Base-by-base conservation (phyloP, 108 stramenopile species). In the Asterionellopsis glacialis region DNA sequence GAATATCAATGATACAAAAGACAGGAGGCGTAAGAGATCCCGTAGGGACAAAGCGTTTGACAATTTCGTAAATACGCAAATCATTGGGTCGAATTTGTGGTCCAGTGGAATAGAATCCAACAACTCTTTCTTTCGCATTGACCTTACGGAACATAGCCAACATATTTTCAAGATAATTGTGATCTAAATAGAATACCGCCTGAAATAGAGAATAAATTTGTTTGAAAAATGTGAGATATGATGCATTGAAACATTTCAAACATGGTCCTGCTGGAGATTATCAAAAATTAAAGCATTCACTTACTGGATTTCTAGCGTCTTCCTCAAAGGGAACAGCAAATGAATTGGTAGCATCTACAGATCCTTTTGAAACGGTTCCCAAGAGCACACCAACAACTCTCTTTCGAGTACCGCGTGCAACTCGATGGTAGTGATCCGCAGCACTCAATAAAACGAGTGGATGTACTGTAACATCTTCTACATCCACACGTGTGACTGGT, bases 281-380 rank as follows among this genome's bases (percentile, higher is more conserved):
- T 10, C 7, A 13, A 48, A 48, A n/a, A 61, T 9, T 4, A 49
- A 3, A 11, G 22, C 15, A 22, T 19, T 26, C n/a, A 78, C 79
- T 66, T 57, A 85, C 76, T 24, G 87, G 73, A 68, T 96, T 95
- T 54, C 83, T 84, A 40, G 80, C 72, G 65, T 99, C 97, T 82
- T 99, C 98, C 67, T 98, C 98, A 59, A 99, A 99, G 12, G 98
- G 98, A n/a, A 99, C 97, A n/a, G 97, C 95, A 72, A 96, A 96
- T 65, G 86, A 87, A 65, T 95, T 96, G 55, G 91, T 91, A 25
- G 88, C 88, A 59, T 96, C 95, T 28, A 96, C 84, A 14, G 54
- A 51, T 24, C 94, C 96, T 53, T 82, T 84, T 41, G 65, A 68
- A 5, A 78, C 79, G 9, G 75, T 67, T 9, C 98, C 98, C 63